Evolutionary conservation across 1,284 basidiomycete species (phyloP).

Genomic region (Heliocybe sulcata): DNA sequence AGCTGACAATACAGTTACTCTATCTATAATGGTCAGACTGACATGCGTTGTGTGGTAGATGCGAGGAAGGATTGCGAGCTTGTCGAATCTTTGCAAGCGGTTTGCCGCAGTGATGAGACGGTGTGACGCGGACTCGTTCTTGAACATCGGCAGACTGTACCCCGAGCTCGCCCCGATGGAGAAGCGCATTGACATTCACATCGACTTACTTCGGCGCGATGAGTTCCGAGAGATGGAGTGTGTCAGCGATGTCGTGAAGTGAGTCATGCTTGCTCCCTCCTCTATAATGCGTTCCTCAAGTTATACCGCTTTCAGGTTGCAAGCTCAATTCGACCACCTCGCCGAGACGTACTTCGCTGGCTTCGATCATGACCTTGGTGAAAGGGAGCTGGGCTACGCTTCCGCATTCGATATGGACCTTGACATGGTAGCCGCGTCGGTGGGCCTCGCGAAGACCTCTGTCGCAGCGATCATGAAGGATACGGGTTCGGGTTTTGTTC

Average conservation of each 20-base stretch:
- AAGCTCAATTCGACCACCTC: constrained; percentile 87
- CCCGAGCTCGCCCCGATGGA: constrained; percentile 85
- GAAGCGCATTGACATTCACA: constrained; percentile 86
- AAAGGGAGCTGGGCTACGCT: constrained; percentile 82
- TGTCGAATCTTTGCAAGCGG: constrained; percentile 80
- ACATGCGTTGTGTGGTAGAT: constrained; percentile 39
- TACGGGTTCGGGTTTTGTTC: constrained; percentile 43
- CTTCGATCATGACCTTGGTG: constrained; percentile 80
- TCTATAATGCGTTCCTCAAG: background rate
- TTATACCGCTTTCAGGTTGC: constrained; percentile 46
- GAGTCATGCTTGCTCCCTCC: constrained; percentile 18
- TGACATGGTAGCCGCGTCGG: constrained; percentile 86
- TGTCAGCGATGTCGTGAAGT: constrained; percentile 84
- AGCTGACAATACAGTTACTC: constrained; percentile 12
- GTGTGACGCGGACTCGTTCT: constrained; percentile 78
- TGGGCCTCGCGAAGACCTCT: constrained; percentile 82
- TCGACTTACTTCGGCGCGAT: constrained; percentile 77
- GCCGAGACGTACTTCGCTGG: constrained; percentile 79
- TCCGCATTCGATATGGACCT: constrained; percentile 82
- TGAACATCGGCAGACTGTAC: constrained; percentile 78
- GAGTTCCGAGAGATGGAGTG: constrained; percentile 93
- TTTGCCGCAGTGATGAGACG: constrained; percentile 77
- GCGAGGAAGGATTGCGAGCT: constrained; percentile 71
- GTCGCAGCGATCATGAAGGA: constrained; percentile 70
- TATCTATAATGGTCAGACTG: background rate